A percentile compares a stretch with the other conserved stretches of the same genome.
Evolutionary conservation across 2,329 filamentous ascomycete genomes (phyloP).

Genomic region (Aurifilum marmelostoma): DNA sequence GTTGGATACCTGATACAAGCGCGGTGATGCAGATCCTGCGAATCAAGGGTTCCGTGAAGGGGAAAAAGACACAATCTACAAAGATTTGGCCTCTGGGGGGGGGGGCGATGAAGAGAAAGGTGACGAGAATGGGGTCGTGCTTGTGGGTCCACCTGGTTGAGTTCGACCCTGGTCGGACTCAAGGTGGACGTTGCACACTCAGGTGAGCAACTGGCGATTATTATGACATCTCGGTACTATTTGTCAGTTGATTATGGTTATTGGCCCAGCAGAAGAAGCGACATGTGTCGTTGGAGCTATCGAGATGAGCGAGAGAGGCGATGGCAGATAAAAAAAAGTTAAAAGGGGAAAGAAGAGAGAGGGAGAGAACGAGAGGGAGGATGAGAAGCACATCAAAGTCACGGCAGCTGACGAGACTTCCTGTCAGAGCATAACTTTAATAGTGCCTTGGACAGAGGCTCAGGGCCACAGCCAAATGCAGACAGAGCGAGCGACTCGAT

Average conservation of each 20-base stretch:
- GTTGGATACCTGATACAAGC: neutral
- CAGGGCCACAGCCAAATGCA: neutral
- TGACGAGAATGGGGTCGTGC: neutral
- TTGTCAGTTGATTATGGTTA: conserved; percentile 8
- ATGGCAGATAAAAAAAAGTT: neutral
- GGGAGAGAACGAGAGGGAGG: neutral
- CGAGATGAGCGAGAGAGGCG: neutral
- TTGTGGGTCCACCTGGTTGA: conserved; percentile 19
- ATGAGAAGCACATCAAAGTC: neutral
- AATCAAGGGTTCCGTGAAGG: neutral
- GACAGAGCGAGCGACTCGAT: neutral
- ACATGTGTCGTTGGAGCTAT: neutral
- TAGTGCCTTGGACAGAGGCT: neutral
- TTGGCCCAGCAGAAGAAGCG: conserved; percentile 10
- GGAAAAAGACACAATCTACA: neutral
- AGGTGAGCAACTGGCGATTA: conserved; percentile 24
- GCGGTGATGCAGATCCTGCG: neutral
- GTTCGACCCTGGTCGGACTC: conserved; percentile 15
- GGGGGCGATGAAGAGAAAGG: conserved; percentile 8
- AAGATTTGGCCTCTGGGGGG: conserved; percentile 5
- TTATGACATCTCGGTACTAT: conserved; percentile 24
- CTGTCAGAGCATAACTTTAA: conserved; percentile 8
- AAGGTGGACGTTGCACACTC: conserved; percentile 21
- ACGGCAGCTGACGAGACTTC: conserved; percentile 2
- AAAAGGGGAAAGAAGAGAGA: neutral